phyloP scores from a whole-genome alignment of 306 rosid genomes.

The Gastrolobium bilobum region DNA sequence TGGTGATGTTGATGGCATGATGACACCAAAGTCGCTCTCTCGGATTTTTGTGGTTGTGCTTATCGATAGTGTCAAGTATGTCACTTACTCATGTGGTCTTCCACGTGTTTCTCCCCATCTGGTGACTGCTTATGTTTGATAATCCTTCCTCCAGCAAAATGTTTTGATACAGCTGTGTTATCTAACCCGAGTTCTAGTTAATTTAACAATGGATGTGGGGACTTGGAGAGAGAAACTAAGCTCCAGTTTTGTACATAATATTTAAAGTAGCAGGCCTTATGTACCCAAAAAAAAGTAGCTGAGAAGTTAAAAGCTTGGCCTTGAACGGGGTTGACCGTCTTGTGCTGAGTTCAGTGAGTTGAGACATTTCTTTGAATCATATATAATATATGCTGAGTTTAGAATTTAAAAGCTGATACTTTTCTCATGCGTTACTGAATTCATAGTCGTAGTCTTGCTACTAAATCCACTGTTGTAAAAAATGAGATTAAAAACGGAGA shows the following conservation, averaged over 20 bases:
- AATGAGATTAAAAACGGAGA: too few relatives aligned
- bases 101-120: conserved; percentile 75
- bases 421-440: conserved; percentile 7
- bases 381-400: conserved; percentile 12
- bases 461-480: too few relatives aligned
- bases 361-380: conserved; percentile 19
- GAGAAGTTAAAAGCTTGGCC: conserved; percentile 30
- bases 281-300: not conserved
- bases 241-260: conserved; percentile 58
- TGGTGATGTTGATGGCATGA: conserved; percentile 74
- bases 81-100: conserved; percentile 91
- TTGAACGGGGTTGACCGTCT: conserved; percentile 9
- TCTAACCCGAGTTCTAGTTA: conserved; percentile 60
- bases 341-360: conserved; percentile 38
- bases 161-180: conserved; percentile 35
- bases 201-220: conserved; percentile 41
- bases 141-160: not conserved
- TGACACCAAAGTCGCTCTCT: conserved; percentile 79
- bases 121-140: conserved; percentile 66
- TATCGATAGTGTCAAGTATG: conserved; percentile 88
- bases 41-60: conserved; percentile 87
- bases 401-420: conserved; percentile 10
- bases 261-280: conserved; percentile 35
- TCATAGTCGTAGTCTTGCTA: not conserved
- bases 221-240: conserved; percentile 34